Conservation (phyloP, 176 grass and related monocot genomes). For the Otatea glauca region DNA sequence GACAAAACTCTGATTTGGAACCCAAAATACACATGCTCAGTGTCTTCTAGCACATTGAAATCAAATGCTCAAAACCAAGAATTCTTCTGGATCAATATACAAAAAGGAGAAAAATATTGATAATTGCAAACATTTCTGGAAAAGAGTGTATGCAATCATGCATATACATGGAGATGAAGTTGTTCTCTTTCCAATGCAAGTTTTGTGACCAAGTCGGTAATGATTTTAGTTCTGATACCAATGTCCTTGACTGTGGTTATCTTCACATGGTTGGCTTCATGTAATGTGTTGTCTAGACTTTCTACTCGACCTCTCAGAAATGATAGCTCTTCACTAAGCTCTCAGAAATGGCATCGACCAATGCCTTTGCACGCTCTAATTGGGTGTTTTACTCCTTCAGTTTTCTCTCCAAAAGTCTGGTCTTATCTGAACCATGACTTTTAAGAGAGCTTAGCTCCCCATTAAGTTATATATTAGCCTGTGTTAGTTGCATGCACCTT, state of each 20-base stretch:
- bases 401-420: constrained; percentile 61
- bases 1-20: constrained; percentile 22
- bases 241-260: constrained; percentile 69
- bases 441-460: constrained; percentile 54
- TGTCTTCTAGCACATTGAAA: neutral
- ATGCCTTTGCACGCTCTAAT: constrained; percentile 85
- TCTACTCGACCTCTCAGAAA: constrained; percentile 72
- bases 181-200: constrained; percentile 84
- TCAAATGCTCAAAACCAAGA: constrained; percentile 12
- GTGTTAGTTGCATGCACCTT: constrained; percentile 60
- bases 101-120: constrained; percentile 29
- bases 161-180: constrained; percentile 73
- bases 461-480: constrained; percentile 64
- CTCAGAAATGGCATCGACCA: constrained; percentile 81
- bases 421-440: constrained; percentile 61
- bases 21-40: neutral
- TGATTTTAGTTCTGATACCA: constrained; percentile 73
- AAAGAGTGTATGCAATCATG: neutral
- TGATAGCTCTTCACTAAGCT: constrained; percentile 79
- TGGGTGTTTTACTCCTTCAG: constrained; percentile 71
- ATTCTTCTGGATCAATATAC: constrained; percentile 27
- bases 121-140: neutral
- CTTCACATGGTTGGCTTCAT: constrained; percentile 74
- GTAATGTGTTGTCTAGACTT: constrained; percentile 62
- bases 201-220: constrained; percentile 78